phyloP scores from a whole-genome alignment of 805 yeast genomes.

The Yamadazyma scolyti region DNA sequence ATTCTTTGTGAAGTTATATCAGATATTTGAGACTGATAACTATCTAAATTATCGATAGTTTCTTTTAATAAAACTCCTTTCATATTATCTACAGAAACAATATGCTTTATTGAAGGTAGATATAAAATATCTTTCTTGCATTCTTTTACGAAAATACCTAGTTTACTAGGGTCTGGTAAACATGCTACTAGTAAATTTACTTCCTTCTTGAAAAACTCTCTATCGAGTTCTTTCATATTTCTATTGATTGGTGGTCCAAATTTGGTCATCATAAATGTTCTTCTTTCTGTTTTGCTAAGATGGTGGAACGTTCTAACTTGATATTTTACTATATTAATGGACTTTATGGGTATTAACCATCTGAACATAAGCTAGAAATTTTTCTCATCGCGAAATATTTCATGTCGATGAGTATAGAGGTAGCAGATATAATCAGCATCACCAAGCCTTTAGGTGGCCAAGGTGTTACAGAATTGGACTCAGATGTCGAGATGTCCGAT shows the following conservation, averaged over 20 bases:
- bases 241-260: slow-evolving; percentile 67
- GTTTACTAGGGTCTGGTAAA: slow-evolving; percentile 60
- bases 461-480: slow-evolving; percentile 14
- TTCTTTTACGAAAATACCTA: slow-evolving; percentile 59
- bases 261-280: slow-evolving; percentile 23
- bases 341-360: slow-evolving; percentile 5
- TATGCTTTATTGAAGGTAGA: slow-evolving; percentile 67
- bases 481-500: slow-evolving; percentile 42
- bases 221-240: slow-evolving; percentile 63
- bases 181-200: slow-evolving; percentile 63
- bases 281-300: slow-evolving; percentile 21
- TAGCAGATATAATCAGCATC: slow-evolving; percentile 34
- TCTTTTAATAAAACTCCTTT: slow-evolving; percentile 64
- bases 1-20: slow-evolving; percentile 43
- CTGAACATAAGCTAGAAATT: slow-evolving; percentile 5
- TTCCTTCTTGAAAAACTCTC: slow-evolving; percentile 54
- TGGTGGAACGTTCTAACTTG: slow-evolving; percentile 9
- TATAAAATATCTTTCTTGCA: slow-evolving; percentile 61
- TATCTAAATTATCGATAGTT: slow-evolving; percentile 15
- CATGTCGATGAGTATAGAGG: slow-evolving; percentile 12
- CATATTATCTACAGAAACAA: slow-evolving; percentile 38
- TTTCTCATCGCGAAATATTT: slow-evolving; percentile 4
- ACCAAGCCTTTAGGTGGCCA: slow-evolving; percentile 22
- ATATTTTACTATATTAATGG: no score
- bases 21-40: slow-evolving; percentile 27